Base-by-base conservation (phyloP, 352 stramenopile genomes). In the Phytopythium oedochilum region DNA sequence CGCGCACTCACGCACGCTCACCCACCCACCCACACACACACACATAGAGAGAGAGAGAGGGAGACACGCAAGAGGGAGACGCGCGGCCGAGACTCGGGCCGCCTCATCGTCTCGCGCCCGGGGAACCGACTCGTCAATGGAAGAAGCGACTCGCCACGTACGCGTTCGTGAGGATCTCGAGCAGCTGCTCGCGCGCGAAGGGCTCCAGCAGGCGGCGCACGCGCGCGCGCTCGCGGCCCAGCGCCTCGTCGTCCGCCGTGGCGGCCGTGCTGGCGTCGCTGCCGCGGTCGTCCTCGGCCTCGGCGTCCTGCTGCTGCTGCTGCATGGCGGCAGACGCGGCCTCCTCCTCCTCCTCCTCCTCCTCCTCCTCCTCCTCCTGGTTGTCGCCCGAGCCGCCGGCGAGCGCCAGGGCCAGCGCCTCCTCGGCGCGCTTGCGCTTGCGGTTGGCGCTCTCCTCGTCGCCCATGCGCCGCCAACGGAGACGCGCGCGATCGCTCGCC, bases 91-190 rank as follows among this genome's bases (percentile, higher is more conserved):
- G 42, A 32, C 42, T 48, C 42, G 42, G 20, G n/a, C 38, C 23
- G 42, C 42, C 23, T 48, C 42, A 48, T 48, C 42, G 42, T 22
- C 42, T 48, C 42, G 23, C 12, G 23, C 39, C 10, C 25, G 12
- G 15, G 20, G 22, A 10, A 46, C n/a, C 20, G n/a, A 45, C 40
- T 31, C 20, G 20, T 7, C 39, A n/a, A 3, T 47, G 22, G 3
- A 14, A 11, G 5, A 2, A 49, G n/a, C n/a, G n/a, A n/a, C n/a
- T n/a, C 14, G 26, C 51, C 5, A 73, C 73, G 61, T 89, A 92
- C 82, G 79, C 82, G 49, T 63, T 74, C 32, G 76, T 60, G 52
- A 92, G 61, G 53, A 89, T 88, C 62, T 81, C 74, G 36, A 86
- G 36, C 38, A 92, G 56, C 57, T 89, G 73, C 34, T 88, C 73